Evolutionary conservation across 257 asterid genomes (phyloP), one percentile per base, ranked within the genome.

Genomic region (Capsicum pubescens): DNA sequence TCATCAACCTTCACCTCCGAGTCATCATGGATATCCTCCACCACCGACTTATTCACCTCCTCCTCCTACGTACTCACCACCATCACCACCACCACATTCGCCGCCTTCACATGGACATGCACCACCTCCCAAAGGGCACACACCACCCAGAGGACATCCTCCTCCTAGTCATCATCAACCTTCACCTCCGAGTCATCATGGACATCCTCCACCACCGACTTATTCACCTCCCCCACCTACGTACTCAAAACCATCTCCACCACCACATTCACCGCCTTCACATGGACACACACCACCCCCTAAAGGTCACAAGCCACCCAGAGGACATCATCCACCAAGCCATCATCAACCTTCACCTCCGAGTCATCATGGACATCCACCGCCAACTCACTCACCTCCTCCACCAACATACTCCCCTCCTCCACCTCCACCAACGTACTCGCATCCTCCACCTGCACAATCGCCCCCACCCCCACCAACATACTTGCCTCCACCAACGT

Each of bases 201-300:
- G 60, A 0, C 80, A 82, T 74, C 21, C 61, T 21, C 26, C 82
- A 7, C 58, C 44, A 48, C 59, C 83, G 5, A 36, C 26, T 15
- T 36, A 68, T 39, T 71, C 46, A 7, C 66, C 39, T 35, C 68
- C 85, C 9, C 70, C 85, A 12, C 68, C 76, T 10, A 8, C 3
- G 8, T 59, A 56, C 48, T 9, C 13, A 78, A 35, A n/a, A 63
- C 80, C 84, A 21, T 72, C 87, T 5, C 56, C 56, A 61, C 14
- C 79, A 5, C 26, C 3, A 35, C 48, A 70, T 5, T 55, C 69
- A 9, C 44, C 83, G 16, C 76, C 88, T 16, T 7, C 39, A 54
- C 80, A 16, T 66, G 16, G 52, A 17, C 36, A 74, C 7, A 2
- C 81, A 14, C 87, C 87, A 48, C 79, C 87, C 19, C 7, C 32